phyloP scores from a whole-genome alignment of 2,329 filamentous ascomycete genomes.

The Colletotrichum sp. region DNA sequence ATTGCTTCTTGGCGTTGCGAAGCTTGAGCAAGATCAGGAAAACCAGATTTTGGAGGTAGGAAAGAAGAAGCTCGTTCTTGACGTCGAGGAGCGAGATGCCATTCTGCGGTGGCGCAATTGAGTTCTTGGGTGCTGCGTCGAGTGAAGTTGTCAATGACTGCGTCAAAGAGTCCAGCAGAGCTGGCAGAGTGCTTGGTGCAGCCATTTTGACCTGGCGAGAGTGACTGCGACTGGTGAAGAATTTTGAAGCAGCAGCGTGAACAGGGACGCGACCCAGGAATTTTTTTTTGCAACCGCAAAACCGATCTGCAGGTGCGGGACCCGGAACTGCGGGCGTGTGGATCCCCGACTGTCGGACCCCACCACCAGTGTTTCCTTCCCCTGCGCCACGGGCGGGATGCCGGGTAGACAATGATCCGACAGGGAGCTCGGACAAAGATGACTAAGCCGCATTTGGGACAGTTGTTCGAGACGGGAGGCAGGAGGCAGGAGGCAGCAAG shows the following conservation, averaged over 20 bases:
- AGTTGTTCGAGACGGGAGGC: conserved; percentile 10
- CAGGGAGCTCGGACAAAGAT: not conserved
- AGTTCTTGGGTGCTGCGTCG: conserved; percentile 67
- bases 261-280: not conserved
- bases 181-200: conserved; percentile 52
- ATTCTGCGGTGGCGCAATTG: conserved; percentile 77
- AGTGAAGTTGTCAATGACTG: conserved; percentile 67
- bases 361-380: not conserved
- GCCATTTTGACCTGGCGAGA: conserved; percentile 42
- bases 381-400: not conserved
- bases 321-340: not conserved
- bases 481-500: not conserved
- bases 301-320: conserved; percentile 15
- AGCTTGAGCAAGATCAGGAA: conserved; percentile 86
- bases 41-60: conserved; percentile 93
- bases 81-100: conserved; percentile 94
- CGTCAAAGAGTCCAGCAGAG: conserved; percentile 57
- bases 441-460: conserved; percentile 19
- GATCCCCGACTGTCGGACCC: not conserved
- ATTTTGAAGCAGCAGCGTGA: not conserved
- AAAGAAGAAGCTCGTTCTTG: conserved; percentile 96
- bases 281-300: conserved; percentile 3
- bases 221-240: not conserved
- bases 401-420: conserved; percentile 6
- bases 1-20: conserved; percentile 53